A percentile compares a stretch with the other conserved stretches of the same genome.
These are phyloP conservation scores for Chaetoceros muelleri DNA, from an alignment of 108 stramenopile genomes.

Conservation along the genomic window DNA sequence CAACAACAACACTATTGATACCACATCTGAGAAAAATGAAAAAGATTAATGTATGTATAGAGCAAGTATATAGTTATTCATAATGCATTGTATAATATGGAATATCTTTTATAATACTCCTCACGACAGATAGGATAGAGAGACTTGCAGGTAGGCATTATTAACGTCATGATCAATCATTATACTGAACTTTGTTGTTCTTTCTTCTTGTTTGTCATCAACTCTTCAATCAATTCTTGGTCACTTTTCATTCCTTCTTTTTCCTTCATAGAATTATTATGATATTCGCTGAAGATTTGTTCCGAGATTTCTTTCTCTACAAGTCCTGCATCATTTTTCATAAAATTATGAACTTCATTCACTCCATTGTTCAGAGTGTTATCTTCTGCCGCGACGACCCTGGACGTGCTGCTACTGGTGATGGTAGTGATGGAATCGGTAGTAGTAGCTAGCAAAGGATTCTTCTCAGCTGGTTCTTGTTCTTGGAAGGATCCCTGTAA, in stretches of 20 bases:
- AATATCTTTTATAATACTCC: too few species aligned
- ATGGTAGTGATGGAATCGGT: neutral
- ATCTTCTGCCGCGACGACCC: neutral
- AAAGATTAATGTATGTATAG: too few species aligned
- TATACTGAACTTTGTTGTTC: neutral
- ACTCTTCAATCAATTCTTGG: neutral
- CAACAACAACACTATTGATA: neutral
- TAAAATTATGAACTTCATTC: neutral
- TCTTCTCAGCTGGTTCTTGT: conserved; percentile 19
- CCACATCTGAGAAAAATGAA: conserved; percentile 1
- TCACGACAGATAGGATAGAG: too few species aligned
- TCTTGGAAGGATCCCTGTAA: conserved; percentile 55
- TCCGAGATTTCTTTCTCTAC: conserved; percentile 44
- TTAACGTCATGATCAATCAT: neutral
- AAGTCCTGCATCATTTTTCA: conserved; percentile 25
- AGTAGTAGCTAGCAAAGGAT: too few species aligned
- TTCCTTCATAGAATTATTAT: neutral
- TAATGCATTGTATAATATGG: too few species aligned
- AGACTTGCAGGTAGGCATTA: too few species aligned
- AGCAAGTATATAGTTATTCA: too few species aligned
- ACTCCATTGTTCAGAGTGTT: neutral
- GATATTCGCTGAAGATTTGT: conserved; percentile 25
- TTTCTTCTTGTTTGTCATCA: neutral
- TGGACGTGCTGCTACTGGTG: neutral
- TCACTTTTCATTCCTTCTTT: conserved; percentile 16